A percentile compares a stretch with the other conserved stretches of the same genome.
These are phyloP conservation scores for Xylaria intraflava DNA, from an alignment of 495 filamentous ascomycete species.

Conservation along the genomic window DNA sequence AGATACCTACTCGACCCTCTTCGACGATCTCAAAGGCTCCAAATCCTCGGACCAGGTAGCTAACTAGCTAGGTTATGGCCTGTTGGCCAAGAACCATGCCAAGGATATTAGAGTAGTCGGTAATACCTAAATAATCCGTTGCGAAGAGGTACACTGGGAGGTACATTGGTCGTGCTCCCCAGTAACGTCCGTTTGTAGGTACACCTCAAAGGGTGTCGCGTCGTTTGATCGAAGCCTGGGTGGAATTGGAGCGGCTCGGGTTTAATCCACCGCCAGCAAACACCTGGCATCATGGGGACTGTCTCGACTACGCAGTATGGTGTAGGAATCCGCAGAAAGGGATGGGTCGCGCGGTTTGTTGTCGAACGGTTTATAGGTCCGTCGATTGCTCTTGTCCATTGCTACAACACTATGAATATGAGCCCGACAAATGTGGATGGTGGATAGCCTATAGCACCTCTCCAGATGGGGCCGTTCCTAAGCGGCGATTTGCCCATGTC, in stretches of 20 bases:
- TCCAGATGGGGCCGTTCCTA: background rate
- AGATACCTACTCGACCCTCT: background rate
- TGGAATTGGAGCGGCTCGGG: constrained; percentile 2
- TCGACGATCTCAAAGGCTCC: background rate
- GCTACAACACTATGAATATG: too few species aligned
- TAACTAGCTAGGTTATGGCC: background rate
- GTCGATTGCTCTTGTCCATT: background rate
- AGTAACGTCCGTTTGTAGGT: too few species aligned
- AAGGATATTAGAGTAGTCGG: background rate
- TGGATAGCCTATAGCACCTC: background rate
- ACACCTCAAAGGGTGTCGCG: background rate
- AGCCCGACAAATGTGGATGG: background rate
- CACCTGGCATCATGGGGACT: too few species aligned
- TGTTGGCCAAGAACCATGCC: background rate
- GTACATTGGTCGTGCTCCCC: too few species aligned
- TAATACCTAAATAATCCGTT: too few species aligned
- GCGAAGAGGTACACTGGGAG: too few species aligned
- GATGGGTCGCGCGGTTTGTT: background rate
- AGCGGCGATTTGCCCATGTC: background rate
- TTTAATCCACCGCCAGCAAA: background rate
- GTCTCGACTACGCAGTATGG: too few species aligned
- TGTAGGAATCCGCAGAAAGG: too few species aligned
- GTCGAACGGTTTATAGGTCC: background rate
- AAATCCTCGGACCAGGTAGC: background rate
- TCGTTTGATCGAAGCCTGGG: background rate